A percentile compares a stretch with the other conserved stretches of the same genome.
phyloP scores from a whole-genome alignment of 306 rosid species.

The Gastrolobium villosum region DNA sequence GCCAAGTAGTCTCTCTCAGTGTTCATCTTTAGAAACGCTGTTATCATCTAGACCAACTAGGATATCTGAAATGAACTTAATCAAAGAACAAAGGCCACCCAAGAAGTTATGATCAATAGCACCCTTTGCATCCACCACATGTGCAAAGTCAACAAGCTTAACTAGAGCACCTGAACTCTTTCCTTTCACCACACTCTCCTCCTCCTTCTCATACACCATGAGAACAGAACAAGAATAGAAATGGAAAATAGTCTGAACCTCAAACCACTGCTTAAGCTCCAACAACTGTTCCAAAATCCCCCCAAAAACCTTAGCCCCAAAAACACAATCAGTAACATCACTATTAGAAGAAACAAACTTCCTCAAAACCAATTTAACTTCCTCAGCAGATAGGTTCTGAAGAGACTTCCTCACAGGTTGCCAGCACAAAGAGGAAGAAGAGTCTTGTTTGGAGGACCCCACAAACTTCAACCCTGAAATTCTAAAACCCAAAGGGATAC shows the following conservation, averaged over 20 bases:
- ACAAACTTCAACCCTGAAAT: slow-evolving; percentile 72
- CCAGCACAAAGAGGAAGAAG: slow-evolving; percentile 59
- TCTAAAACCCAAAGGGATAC: slow-evolving; percentile 70
- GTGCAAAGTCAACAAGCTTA: slow-evolving; percentile 89
- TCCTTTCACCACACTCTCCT: slow-evolving; percentile 46
- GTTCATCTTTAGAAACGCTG: slow-evolving; percentile 11
- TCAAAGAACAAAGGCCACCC: slow-evolving; percentile 94
- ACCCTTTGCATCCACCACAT: slow-evolving; percentile 67
- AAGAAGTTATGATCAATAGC: slow-evolving; percentile 90
- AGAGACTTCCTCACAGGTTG: slow-evolving; percentile 58
- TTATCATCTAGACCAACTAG: slow-evolving; percentile 26
- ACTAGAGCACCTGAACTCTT: slow-evolving; percentile 50
- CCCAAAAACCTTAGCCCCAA: slow-evolving; percentile 62
- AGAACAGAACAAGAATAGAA: slow-evolving; percentile 78
- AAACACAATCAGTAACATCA: slow-evolving; percentile 60
- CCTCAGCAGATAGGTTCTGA: slow-evolving; percentile 46
- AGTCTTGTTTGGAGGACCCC: slow-evolving; percentile 45
- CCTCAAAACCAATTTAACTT: slow-evolving; percentile 51
- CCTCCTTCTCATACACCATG: slow-evolving; percentile 61
- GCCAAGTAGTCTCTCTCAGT: not conserved
- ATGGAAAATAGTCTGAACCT: slow-evolving; percentile 79
- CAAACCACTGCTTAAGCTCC: slow-evolving; percentile 86
- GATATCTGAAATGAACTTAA: slow-evolving; percentile 70
- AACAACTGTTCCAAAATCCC: slow-evolving; percentile 66
- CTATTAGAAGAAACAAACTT: slow-evolving; percentile 72